A percentile compares a stretch with the other conserved stretches of the same genome.
These are phyloP conservation scores for Cutaneotrichosporon mucoides DNA, from an alignment of 1,284 basidiomycete genomes.

Conservation along the genomic window DNA sequence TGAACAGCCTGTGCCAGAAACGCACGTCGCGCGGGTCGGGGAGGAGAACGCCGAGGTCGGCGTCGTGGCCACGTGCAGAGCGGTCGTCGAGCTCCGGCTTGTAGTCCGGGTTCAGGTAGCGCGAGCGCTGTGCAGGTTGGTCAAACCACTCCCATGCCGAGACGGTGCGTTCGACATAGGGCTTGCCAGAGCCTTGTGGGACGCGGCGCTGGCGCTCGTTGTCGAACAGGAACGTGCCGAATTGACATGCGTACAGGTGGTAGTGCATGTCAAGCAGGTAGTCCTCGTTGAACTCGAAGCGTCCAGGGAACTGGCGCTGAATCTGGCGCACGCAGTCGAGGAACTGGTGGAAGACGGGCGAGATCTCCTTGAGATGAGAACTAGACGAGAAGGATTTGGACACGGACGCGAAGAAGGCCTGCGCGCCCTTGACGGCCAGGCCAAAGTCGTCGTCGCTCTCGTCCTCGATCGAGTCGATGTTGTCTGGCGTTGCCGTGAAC, in stretches of 20 bases:
- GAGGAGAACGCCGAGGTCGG: conserved; percentile 81
- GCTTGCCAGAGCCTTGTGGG: conserved; percentile 39
- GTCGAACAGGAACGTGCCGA: conserved; percentile 92
- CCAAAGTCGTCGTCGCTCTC: conserved; percentile 59
- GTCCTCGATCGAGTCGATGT: conserved; percentile 30
- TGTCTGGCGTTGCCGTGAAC: conserved; percentile 53
- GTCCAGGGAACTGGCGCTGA: conserved; percentile 81
- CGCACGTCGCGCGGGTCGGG: conserved; percentile 78
- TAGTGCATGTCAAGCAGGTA: conserved; percentile 80
- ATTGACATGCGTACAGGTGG: conserved; percentile 89
- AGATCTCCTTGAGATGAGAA: conserved; percentile 86
- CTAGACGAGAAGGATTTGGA: conserved; percentile 78
- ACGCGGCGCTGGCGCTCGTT: conserved; percentile 70
- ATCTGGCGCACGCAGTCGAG: conserved; percentile 90
- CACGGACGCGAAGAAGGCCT: conserved; percentile 83
- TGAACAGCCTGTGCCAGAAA: conserved; percentile 86
- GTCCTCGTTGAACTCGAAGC: conserved; percentile 92
- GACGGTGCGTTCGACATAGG: conserved; percentile 64
- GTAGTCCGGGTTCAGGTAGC: conserved; percentile 68
- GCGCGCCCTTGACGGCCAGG: conserved; percentile 68
- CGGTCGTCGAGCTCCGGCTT: conserved; percentile 73
- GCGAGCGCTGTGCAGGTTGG: conserved; percentile 53
- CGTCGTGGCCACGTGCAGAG: conserved; percentile 55
- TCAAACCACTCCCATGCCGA: conserved; percentile 86
- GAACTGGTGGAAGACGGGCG: conserved; percentile 97